phyloP scores from a whole-genome alignment of 2,329 filamentous ascomycete genomes.

The Cladophialophora immunda region DNA sequence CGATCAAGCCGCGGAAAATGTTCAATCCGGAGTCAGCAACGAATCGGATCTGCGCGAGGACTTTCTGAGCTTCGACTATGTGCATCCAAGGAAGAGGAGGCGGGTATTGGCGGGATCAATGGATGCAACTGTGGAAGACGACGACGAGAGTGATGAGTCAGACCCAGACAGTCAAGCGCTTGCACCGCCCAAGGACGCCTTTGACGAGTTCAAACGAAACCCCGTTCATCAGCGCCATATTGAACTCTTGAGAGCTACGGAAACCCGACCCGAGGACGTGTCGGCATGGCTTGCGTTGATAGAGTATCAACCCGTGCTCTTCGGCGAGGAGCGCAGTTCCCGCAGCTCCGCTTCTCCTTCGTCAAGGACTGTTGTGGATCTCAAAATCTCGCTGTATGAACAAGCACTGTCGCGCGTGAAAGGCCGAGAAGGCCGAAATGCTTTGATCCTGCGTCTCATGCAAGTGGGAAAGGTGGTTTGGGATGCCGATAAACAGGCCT shows the following conservation, averaged over 20 bases:
- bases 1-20: slow-evolving; percentile 41
- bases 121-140: slow-evolving; percentile 52
- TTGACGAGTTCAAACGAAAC: slow-evolving; percentile 50
- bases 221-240: slow-evolving; percentile 54
- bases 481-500: slow-evolving; percentile 68
- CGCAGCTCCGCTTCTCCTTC: slow-evolving; percentile 46
- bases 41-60: slow-evolving; percentile 34
- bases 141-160: slow-evolving; percentile 61
- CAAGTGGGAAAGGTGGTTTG: slow-evolving; percentile 77
- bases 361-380: slow-evolving; percentile 73
- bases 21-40: slow-evolving; percentile 35
- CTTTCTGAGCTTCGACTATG: slow-evolving; percentile 49
- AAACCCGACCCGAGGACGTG: slow-evolving; percentile 71
- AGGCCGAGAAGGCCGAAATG: slow-evolving; percentile 59
- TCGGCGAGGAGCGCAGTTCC: slow-evolving; percentile 46
- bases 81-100: slow-evolving; percentile 24
- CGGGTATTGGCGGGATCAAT: slow-evolving; percentile 33
- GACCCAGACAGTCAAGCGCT: slow-evolving; percentile 49
- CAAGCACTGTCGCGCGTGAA: slow-evolving; percentile 72
- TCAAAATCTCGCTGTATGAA: slow-evolving; percentile 82
- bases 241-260: slow-evolving; percentile 70
- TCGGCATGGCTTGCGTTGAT: slow-evolving; percentile 81
- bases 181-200: slow-evolving; percentile 59
- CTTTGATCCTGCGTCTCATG: slow-evolving; percentile 74
- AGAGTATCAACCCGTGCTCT: slow-evolving; percentile 74